Evolutionary conservation across 176 grass and related monocot species (phyloP).

Genomic region (Aechmea fasciata): DNA sequence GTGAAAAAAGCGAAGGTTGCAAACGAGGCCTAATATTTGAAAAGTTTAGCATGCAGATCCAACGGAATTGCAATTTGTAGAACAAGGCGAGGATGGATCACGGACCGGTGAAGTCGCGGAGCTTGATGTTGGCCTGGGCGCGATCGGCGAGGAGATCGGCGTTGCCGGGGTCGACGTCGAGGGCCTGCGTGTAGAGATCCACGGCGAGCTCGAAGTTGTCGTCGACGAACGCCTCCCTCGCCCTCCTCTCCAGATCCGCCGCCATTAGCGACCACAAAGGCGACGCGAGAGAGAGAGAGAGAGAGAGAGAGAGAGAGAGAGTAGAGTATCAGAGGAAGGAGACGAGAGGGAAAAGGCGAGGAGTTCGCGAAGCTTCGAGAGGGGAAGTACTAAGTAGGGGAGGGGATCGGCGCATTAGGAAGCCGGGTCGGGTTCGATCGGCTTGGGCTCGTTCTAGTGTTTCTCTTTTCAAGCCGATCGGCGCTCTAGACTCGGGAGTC

Average conservation of each 20-base stretch:
- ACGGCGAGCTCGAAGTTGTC: conserved; percentile 62
- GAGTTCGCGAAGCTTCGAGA: background rate
- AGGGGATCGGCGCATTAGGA: no score
- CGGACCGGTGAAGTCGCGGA: conserved; percentile 50
- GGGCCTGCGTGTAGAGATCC: conserved; percentile 62
- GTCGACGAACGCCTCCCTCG: conserved; percentile 59
- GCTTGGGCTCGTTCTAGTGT: no score
- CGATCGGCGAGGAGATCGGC: conserved; percentile 59
- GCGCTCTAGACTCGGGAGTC: no score
- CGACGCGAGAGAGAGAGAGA: background rate
- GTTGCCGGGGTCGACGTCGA: conserved; percentile 36
- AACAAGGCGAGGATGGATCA: background rate
- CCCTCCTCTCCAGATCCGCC: conserved; percentile 57
- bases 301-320: background rate
- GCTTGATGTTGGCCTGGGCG: conserved; percentile 65
- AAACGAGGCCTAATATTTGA: background rate
- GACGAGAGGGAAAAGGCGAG: background rate
- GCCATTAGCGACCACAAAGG: background rate
- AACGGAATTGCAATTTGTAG: background rate
- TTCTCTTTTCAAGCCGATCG: no score
- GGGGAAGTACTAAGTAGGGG: background rate
- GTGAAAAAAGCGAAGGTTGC: no score
- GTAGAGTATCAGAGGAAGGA: background rate
- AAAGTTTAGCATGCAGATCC: background rate
- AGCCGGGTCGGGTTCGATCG: no score